Percentiles rank a stretch among this genome's conserved stretches.
Conservation (phyloP, 352 stramenopile species). For the Pythium volutum region DNA sequence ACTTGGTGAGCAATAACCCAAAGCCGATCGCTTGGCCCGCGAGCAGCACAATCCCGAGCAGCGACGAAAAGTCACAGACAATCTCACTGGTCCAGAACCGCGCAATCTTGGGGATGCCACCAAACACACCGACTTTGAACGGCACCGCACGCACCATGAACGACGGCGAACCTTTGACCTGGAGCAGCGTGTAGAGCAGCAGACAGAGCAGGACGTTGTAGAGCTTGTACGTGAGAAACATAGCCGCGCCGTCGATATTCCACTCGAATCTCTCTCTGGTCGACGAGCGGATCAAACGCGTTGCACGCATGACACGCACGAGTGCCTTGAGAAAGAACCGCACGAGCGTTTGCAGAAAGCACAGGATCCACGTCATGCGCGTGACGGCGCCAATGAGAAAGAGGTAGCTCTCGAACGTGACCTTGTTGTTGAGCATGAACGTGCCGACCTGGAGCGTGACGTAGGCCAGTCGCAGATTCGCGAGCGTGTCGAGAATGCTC, state of each 20-base stretch:
- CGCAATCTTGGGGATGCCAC: conserved; percentile 32
- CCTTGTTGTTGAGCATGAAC: conserved; percentile 44
- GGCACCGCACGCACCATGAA: conserved; percentile 39
- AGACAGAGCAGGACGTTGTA: conserved; percentile 52
- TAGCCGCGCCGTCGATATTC: conserved; percentile 41
- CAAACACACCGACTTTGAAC: conserved; percentile 35
- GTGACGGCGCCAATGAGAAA: conserved; percentile 48
- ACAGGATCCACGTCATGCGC: conserved; percentile 58
- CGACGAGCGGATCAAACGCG: conserved; percentile 32
- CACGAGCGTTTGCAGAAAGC: conserved; percentile 37
- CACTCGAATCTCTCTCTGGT: conserved; percentile 39
- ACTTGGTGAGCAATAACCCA: conserved; percentile 30
- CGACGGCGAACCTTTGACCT: conserved; percentile 32
- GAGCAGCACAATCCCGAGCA: conserved; percentile 35
- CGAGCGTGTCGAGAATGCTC: conserved; percentile 46
- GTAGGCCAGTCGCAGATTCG: conserved; percentile 45
- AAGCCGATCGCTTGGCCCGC: conserved; percentile 29
- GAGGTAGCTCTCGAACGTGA: conserved; percentile 47
- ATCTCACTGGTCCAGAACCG: conserved; percentile 58
- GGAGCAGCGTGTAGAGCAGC: conserved; percentile 37
- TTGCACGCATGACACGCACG: conserved; percentile 28
- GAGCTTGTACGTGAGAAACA: conserved; percentile 54
- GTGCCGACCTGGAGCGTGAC: conserved; percentile 39
- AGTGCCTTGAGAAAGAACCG: conserved; percentile 35
- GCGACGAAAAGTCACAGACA: conserved; percentile 42